Evolutionary conservation across 2,329 filamentous ascomycete species (phyloP).

Genomic region (Aspergillus brunneoviolaceus): DNA sequence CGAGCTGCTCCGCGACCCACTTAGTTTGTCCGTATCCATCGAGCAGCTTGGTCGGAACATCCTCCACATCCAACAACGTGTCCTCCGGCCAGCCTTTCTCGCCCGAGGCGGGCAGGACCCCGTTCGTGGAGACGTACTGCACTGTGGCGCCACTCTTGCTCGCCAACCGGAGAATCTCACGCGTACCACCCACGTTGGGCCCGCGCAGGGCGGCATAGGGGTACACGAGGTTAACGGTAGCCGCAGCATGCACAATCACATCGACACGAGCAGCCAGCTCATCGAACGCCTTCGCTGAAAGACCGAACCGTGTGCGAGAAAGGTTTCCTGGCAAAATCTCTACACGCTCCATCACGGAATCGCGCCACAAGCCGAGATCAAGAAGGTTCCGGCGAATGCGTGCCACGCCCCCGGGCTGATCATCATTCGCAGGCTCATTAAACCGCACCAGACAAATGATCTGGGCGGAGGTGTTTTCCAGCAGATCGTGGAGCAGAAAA

Average conservation of each 20-base stretch:
- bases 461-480: conserved; percentile 66
- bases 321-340: conserved; percentile 74
- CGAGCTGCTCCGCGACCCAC: conserved; percentile 76
- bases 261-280: conserved; percentile 64
- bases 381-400: conserved; percentile 73
- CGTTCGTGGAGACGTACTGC: conserved; percentile 78
- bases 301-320: conserved; percentile 65
- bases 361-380: conserved; percentile 75
- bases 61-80: conserved; percentile 63
- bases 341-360: conserved; percentile 74
- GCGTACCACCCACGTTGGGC: conserved; percentile 76
- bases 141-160: conserved; percentile 67
- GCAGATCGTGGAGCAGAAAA: conserved; percentile 67
- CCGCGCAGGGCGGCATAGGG: conserved; percentile 73
- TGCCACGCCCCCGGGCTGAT: conserved; percentile 66
- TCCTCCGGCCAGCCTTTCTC: conserved; percentile 70
- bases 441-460: conserved; percentile 75
- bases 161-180: conserved; percentile 71
- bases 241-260: conserved; percentile 74
- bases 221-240: conserved; percentile 78
- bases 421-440: conserved; percentile 63
- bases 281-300: conserved; percentile 64
- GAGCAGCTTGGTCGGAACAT: conserved; percentile 66
- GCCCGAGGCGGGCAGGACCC: conserved; percentile 67
- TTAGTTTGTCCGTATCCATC: conserved; percentile 80